Evolutionary conservation across 768 basidiomycete genomes (phyloP), one percentile per base, ranked within the genome.

Genomic region (Polyporus arcularius): DNA sequence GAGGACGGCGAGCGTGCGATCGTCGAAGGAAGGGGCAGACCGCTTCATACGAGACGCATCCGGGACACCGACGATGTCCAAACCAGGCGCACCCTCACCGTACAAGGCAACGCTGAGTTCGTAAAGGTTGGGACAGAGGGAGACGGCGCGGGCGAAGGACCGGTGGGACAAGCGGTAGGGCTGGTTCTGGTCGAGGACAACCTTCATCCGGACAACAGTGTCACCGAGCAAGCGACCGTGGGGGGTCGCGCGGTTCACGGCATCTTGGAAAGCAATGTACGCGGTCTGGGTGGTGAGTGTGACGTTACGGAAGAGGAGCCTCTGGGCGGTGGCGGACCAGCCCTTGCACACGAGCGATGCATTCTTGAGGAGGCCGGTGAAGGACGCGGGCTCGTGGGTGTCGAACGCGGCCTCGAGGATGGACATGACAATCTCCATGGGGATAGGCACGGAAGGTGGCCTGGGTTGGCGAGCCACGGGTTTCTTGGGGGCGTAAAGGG

Each of bases 101-200:
- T 86, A 90, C 3, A 88, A 72, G 5, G 85, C 74, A 32, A 90
- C 77, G 63, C 75, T 74, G 43, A 91, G 74, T 53, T 82, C 79
- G 42, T 76, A 74, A 18, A 91, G 74, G 62, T 85, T 83, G 18
- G 86, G 85, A 67, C 87, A 90, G 18, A 79, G 71, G 7, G 77
- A 75, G 53, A 89, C 80, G 8, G 84, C 86, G 41, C 74, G 73
- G 28, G 84, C 85, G 69, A 90, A 86, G 18, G 84, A 81, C 30
- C 73, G 74, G 57, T 83, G 81, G 52, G 79, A 75, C 47, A 90
- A 78, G 35, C 80, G 76, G 48, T 73, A 77, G 14, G 86, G 89
- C 61, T 91, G 87, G 67, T 87, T 89, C 68, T 82, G 78, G 75
- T 91, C 90, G 55, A 92, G 67, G 40, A 84, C 77, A 38, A 83